Evolutionary conservation across 371 early-diverging fungal genomes (phyloP), one percentile per base, ranked within the genome.

Genomic region (Mucor plumbeus): DNA sequence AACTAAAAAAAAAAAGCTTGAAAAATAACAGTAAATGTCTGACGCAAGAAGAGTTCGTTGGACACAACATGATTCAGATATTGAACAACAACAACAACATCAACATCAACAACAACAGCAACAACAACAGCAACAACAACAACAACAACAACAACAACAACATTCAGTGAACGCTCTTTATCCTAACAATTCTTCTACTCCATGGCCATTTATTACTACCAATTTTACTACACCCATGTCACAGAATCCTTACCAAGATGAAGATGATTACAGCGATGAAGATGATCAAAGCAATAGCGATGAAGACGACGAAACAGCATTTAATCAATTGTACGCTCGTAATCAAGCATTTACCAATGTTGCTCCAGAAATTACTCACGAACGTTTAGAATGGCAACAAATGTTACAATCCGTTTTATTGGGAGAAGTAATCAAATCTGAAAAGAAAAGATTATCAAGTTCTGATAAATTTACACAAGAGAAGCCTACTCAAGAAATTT

Each of bases 351-450:
- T 76, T 1, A 71, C 74, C 17, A 48, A 69, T 4, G 76, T 77
- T 9, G 70, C 82, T 19, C 83, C 83, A 11, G 89, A 87, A 59
- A 85, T 87, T 53, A 84, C 82, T 44, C 85, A 85, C 43, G 92
- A 92, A 64, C 89, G 92, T 43, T 72, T 88, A 31, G 92, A 92
- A 73, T 94, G 94, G 93, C 93, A 92, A 62, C 86, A 90, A 53
- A 93, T 95, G 94, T 81, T 95, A 14, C 84, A 91, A 38, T 91
- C 93, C 15, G 95, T 94, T 19, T 78, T 95, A 21, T 85, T 88
- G 38, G 94, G 95, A 13, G 94, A 95, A 63, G 92, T 94, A 19
- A 88, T 95, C n/a, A 91, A 90, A 61, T 89, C 89, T 15, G 95
- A 95, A 73, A 92, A 91, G 69, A 85, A 84, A 67, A 85, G 92